phyloP scores from a whole-genome alignment of 345 rosid genomes.

The Moringa oleifera region DNA sequence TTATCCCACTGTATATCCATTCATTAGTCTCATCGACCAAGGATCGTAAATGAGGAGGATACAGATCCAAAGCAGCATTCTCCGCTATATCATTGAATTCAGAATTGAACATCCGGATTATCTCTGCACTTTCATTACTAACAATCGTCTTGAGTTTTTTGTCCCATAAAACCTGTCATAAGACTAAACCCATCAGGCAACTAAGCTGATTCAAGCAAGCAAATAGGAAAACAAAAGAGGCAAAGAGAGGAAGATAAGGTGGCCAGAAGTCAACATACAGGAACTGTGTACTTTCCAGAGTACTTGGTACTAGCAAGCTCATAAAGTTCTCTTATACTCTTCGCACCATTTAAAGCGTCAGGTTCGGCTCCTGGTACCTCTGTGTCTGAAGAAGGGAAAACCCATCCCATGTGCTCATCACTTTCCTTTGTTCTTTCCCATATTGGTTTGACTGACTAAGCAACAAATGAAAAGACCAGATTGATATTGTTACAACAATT shows the following conservation, averaged over 20 bases:
- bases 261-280: constrained; percentile 44
- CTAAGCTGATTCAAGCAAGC: constrained; percentile 13
- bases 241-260: constrained; percentile 1
- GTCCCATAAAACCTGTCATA: constrained; percentile 47
- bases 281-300: constrained; percentile 78
- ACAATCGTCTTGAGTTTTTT: constrained; percentile 59
- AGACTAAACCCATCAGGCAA: constrained; percentile 10
- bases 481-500: not conserved
- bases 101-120: constrained; percentile 45
- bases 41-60: constrained; percentile 36
- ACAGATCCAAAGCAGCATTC: constrained; percentile 42
- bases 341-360: constrained; percentile 65
- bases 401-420: constrained; percentile 94
- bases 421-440: constrained; percentile 86
- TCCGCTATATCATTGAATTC: constrained; percentile 44
- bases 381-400: constrained; percentile 49
- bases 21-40: constrained; percentile 38
- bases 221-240: constrained; percentile 7
- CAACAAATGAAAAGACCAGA: constrained; percentile 10
- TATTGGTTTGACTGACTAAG: constrained; percentile 70
- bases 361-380: constrained; percentile 82
- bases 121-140: constrained; percentile 54
- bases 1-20: constrained; percentile 44
- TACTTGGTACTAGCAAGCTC: constrained; percentile 78
- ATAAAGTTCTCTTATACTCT: constrained; percentile 70